Evolutionary conservation across 2,329 filamentous ascomycete genomes (phyloP), one percentile per base, ranked within the genome.

Genomic region (Acarospora socialis): DNA sequence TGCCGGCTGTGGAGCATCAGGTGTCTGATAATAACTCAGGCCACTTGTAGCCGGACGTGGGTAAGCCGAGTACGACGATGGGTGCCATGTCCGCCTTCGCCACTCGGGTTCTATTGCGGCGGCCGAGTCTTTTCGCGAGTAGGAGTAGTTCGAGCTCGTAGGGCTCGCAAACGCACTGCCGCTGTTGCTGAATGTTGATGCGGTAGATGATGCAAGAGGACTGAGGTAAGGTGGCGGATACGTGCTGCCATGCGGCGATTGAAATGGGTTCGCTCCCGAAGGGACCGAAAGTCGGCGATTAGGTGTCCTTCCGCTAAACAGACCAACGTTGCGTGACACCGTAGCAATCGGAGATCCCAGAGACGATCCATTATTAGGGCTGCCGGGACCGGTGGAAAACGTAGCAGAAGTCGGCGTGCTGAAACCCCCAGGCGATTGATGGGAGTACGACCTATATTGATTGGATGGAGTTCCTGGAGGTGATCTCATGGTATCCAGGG

Each of bases 41-140:
- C 78, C 71, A 54, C 81, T 86, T 9, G 76, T 79, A 10, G 70
- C 68, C 29, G 76, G 72, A 19, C 73, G 62, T 37, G 66, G 66
- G 39, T 73, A 73, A 40, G 68, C 68, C 10, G 70, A 66, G 37
- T 65, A 62, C 4, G 59, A 58, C 3, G 58, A 81, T 1, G 83
- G 81, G 54, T 94, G 86, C 86, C 86, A 94, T 3, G 86, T 94
- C 32, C 84, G 71, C 39, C 86, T 67, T 41, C 84, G 73, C 70
- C 76, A 81, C 34, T 81, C 79, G 24, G 83, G 76, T 40, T 92
- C 83, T 1, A 69, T 59, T 13, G 65, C 61, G 31, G 66, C 71
- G 6, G 67, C 61, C 0, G 80, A 79, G 23, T 84, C 79, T 24
- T 77, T 66, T 18, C 77, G 62, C 4, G 70, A 66, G 55, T 73